Percentiles rank a stretch among this genome's conserved stretches.
Conservation (phyloP, 208 protist species). For the Trypanosoma scelopori region DNA sequence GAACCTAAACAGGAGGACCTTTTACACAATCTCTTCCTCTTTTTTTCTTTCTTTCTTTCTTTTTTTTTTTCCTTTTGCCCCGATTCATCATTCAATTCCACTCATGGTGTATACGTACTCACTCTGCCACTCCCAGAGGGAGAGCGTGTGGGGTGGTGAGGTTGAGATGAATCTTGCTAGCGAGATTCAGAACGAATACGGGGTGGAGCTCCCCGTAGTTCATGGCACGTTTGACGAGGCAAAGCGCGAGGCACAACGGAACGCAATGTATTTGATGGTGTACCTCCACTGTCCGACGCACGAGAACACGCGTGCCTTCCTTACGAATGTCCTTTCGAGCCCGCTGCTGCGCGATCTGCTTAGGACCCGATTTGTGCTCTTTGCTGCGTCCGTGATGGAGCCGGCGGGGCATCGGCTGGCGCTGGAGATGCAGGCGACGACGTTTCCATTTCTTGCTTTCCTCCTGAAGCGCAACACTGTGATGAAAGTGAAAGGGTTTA, state of each 20-base stretch:
- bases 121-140: too few relatives aligned
- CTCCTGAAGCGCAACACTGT: conserved; percentile 55
- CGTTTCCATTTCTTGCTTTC: conserved; percentile 67
- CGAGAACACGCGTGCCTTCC: conserved; percentile 61
- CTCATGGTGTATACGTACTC: not conserved
- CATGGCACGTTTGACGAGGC: conserved; percentile 65
- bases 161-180: conserved; percentile 23
- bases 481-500: conserved; percentile 55
- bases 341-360: conserved; percentile 48
- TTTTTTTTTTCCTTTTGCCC: conserved; percentile 5
- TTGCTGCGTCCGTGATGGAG: conserved; percentile 56
- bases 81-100: too few relatives aligned
- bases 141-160: not conserved
- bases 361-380: conserved; percentile 51
- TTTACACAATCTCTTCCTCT: not conserved
- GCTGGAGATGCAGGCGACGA: conserved; percentile 44
- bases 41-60: conserved; percentile 5
- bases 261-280: conserved; percentile 58
- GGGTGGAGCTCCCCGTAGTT: conserved; percentile 54
- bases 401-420: conserved; percentile 46
- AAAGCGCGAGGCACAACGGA: conserved; percentile 38
- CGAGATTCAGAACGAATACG: conserved; percentile 39
- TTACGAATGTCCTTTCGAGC: conserved; percentile 50
- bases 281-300: conserved; percentile 83
- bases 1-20: too few relatives aligned